Conservation (phyloP, 805 yeast genomes). For the Candida ortonii region DNA sequence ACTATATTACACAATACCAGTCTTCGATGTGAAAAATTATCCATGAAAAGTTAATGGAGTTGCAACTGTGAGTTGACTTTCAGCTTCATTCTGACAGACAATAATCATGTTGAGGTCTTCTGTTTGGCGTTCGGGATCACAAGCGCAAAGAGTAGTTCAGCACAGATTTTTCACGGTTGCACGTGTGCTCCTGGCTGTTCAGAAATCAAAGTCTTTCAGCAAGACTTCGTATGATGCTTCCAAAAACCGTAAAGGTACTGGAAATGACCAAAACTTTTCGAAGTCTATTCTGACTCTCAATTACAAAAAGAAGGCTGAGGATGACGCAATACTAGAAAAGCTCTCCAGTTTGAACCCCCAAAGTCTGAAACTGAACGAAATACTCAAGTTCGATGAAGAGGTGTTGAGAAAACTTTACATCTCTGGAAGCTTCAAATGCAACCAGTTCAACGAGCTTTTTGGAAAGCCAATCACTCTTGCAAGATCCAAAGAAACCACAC, state of each 20-base stretch:
- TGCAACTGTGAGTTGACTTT: too few species aligned
- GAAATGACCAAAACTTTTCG: conserved; percentile 30
- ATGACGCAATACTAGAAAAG: conserved; percentile 16
- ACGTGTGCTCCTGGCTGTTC: conserved; percentile 19
- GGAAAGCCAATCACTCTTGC: conserved; percentile 57
- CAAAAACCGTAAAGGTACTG: conserved; percentile 32
- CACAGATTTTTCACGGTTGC: conserved; percentile 15
- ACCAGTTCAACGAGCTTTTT: conserved; percentile 68
- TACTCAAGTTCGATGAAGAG: conserved; percentile 40
- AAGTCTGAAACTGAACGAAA: conserved; percentile 24
- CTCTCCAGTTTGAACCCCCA: conserved; percentile 18
- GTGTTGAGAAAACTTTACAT: conserved; percentile 44
- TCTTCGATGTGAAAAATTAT: too few species aligned
- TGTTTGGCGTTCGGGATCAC: too few species aligned
- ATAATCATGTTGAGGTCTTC: not conserved
- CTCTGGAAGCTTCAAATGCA: conserved; percentile 63
- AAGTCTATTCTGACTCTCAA: conserved; percentile 24
- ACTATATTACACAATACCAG: too few species aligned
- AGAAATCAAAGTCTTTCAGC: conserved; percentile 30
- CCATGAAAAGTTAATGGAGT: too few species aligned
- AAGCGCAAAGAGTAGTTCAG: conserved; percentile 4
- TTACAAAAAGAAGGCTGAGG: conserved; percentile 25
- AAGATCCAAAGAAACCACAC: conserved; percentile 44
- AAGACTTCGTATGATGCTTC: conserved; percentile 26
- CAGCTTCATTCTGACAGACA: too few species aligned